Conservation (phyloP, 2,329 filamentous ascomycete species). For the Pseudocercospora cruenta region DNA sequence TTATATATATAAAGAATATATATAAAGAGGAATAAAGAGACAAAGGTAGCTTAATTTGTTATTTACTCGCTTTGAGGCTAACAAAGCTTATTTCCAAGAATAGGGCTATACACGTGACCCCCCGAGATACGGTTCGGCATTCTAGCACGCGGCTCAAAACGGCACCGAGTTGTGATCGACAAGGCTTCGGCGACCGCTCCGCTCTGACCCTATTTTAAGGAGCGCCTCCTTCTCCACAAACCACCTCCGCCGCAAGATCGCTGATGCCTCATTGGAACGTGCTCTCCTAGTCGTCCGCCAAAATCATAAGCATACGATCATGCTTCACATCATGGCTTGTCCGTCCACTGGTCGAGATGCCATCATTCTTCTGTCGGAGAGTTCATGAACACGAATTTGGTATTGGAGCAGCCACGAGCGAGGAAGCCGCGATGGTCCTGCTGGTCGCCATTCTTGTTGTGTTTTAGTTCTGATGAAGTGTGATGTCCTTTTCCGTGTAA, state of each 20-base stretch:
- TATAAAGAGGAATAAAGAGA: too few relatives aligned
- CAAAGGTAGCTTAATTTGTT: too few relatives aligned
- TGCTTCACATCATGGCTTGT: constrained; percentile 2
- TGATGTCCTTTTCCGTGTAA: neutral
- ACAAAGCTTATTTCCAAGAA: too few relatives aligned
- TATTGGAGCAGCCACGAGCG: neutral
- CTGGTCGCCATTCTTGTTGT: neutral
- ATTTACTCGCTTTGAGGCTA: too few relatives aligned
- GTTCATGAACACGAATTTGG: neutral
- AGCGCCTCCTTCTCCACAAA: neutral
- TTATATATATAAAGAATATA: too few relatives aligned
- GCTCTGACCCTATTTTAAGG: neutral
- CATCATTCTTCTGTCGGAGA: neutral
- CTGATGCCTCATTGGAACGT: neutral
- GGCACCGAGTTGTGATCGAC: neutral
- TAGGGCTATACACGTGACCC: too few relatives aligned
- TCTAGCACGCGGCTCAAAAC: neutral
- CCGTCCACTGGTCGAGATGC: neutral
- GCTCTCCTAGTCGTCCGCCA: neutral
- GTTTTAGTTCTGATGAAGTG: neutral
- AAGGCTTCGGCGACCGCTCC: neutral
- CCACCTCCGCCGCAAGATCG: neutral
- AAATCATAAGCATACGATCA: neutral
- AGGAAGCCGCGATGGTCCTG: too few relatives aligned
- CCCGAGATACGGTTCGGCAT: too few relatives aligned